Evolutionary conservation across 163 green algal species (phyloP).

Genomic region (Coccomyxa subellipsoidea): DNA sequence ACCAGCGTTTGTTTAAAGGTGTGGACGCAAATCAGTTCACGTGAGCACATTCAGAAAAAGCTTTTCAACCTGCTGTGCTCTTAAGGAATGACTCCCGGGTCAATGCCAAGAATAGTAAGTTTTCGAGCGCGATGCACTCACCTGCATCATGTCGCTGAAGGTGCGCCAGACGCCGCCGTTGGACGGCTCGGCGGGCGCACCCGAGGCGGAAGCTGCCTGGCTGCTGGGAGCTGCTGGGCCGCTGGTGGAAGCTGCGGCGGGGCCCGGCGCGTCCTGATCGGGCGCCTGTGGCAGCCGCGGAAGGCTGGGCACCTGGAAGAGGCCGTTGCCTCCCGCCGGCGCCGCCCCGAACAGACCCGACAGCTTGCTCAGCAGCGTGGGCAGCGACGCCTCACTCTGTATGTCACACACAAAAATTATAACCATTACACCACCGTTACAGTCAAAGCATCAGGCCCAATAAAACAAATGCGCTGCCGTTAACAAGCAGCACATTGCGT

Average conservation of each 20-base stretch:
- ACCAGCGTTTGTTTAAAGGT: no score
- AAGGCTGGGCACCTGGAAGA: neutral
- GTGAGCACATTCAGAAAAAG: no score
- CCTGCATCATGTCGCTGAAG: slow-evolving; percentile 6
- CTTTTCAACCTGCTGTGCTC: neutral
- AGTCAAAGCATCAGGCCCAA: neutral
- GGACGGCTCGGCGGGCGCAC: neutral
- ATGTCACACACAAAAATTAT: no score
- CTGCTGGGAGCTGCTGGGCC: neutral
- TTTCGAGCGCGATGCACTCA: neutral
- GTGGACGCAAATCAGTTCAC: no score
- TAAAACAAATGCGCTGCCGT: neutral
- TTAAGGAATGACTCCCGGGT: neutral
- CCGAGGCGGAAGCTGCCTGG: neutral
- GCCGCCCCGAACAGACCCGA: neutral
- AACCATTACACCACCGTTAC: neutral
- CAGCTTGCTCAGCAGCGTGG: neutral
- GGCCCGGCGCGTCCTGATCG: neutral
- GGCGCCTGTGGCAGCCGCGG: neutral
- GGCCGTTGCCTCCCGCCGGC: neutral
- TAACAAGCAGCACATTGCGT: no score
- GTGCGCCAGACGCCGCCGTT: neutral
- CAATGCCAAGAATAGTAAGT: neutral
- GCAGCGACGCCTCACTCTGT: neutral
- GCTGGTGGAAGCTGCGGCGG: no score